Base-by-base conservation (phyloP, 1,284 basidiomycete genomes). In the Marasmius oreades region DNA sequence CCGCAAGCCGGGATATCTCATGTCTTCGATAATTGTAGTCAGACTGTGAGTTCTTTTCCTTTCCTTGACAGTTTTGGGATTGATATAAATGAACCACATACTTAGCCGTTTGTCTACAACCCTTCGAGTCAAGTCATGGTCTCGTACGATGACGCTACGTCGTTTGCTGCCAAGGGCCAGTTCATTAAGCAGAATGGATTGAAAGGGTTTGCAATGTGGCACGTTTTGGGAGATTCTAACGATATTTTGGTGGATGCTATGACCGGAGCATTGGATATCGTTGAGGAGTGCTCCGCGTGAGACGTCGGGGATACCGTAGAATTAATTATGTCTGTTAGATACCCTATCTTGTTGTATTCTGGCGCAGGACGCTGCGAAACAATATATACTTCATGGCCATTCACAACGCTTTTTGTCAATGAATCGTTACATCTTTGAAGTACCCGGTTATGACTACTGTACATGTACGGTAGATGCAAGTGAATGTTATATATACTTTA, bases 101-200 rank as follows among this genome's bases (percentile, higher is more conserved):
- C 65, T 12, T 61, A 88, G 86, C 81, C 86, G 0, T 87, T 80
- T 58, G 76, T 88, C 22, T 89, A 86, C 67, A 77, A 86, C 67
- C 63, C 75, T 37, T 71, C 70, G 0, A 74, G 74, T 0, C 69
- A 80, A 52, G 69, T 83, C 56, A 76, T 85, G 73, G 74, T 89
- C 43, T 78, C 86, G 0, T 90, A 80, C 61, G 86, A 90, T 59
- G 73, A 86, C 60, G 67, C 81, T 0, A 65, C 71, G 51, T 82
- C 86, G 0, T 85, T 85, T 62, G 69, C 75, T 31, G 76, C 77
- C 45, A 88, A 88, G 72, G 86, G 87, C 11, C 65, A 70, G 26
- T 88, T 75, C 63, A 82, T 89, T 63, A 76, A 76, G 56, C 61
- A 67, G 11, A 63, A 70, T 16, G 77, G 76, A 8, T 71, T 89